Evolutionary conservation across 495 filamentous ascomycete genomes (phyloP).

Genomic region (Talaromyces ruber): DNA sequence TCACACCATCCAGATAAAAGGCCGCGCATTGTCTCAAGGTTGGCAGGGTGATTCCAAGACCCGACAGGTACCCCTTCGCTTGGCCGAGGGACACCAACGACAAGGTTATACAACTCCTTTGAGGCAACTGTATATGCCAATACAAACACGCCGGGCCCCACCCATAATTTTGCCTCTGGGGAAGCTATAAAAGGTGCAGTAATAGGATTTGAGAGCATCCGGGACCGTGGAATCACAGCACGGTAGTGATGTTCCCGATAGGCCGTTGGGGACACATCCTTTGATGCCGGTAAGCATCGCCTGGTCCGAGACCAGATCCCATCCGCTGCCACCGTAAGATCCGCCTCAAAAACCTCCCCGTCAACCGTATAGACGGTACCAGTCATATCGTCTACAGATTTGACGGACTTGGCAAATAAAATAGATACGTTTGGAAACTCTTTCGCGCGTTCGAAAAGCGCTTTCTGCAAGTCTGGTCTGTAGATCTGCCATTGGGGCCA

Average conservation of each 20-base stretch:
- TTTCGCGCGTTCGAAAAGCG: conserved; percentile 9
- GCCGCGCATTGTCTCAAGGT: conserved; percentile 9
- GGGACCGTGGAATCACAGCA: conserved; percentile 9
- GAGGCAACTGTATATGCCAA: conserved; percentile 10
- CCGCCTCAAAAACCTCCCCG: conserved; percentile 7
- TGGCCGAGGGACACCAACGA: conserved; percentile 9
- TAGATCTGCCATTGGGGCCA: conserved; percentile 11
- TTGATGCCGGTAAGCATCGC: conserved; percentile 10
- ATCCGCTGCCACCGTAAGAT: conserved; percentile 11
- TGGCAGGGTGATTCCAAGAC: conserved; percentile 10
- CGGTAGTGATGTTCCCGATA: conserved; percentile 11
- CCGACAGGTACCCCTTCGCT: conserved; percentile 7
- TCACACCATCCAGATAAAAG: conserved; percentile 11
- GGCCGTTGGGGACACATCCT: conserved; percentile 8
- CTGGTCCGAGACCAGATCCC: conserved; percentile 10
- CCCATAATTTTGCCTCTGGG: conserved; percentile 7
- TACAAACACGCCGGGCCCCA: conserved; percentile 6
- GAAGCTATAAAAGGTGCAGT: conserved; percentile 11
- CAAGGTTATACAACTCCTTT: conserved; percentile 8
- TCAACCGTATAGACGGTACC: conserved; percentile 7
- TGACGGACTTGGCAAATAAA: conserved; percentile 8
- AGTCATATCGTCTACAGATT: conserved; percentile 5
- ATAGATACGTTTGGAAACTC: conserved; percentile 8
- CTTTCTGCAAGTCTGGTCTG: conserved; percentile 10
- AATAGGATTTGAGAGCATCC: conserved; percentile 10